A percentile compares a stretch with the other conserved stretches of the same genome.
Evolutionary conservation across 495 filamentous ascomycete genomes (phyloP).

Genomic region (Aspergillus cavernicola): DNA sequence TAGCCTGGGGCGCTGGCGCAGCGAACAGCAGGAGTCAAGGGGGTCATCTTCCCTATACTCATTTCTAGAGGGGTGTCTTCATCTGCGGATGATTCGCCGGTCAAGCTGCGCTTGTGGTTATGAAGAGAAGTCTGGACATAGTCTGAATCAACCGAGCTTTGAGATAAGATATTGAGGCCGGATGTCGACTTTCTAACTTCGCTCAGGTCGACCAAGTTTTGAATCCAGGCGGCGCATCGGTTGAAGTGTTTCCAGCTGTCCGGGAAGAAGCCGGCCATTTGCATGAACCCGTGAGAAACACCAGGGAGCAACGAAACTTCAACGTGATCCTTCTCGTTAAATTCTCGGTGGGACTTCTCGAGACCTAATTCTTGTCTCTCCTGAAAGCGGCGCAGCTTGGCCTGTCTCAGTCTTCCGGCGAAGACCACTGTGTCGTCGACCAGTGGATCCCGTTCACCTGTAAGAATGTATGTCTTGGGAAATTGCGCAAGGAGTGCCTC

Average conservation of each 20-base stretch:
- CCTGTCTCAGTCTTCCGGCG: conserved; percentile 77
- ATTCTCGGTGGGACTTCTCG: conserved; percentile 46
- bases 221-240: conserved; percentile 72
- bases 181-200: conserved; percentile 36
- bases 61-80: conserved; percentile 83
- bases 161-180: conserved; percentile 5
- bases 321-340: conserved; percentile 72
- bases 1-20: neutral
- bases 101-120: conserved; percentile 38
- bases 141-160: neutral
- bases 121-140: neutral
- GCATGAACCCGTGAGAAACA: conserved; percentile 86
- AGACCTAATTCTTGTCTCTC: conserved; percentile 62
- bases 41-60: conserved; percentile 45
- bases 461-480: conserved; percentile 89
- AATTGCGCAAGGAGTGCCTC: conserved; percentile 76
- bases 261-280: conserved; percentile 82
- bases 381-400: conserved; percentile 66
- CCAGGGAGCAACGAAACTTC: conserved; percentile 83
- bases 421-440: conserved; percentile 98
- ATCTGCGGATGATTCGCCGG: conserved; percentile 67
- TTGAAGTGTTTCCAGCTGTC: conserved; percentile 81
- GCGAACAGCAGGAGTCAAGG: conserved; percentile 18
- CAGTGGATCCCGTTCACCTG: conserved; percentile 90
- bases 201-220: conserved; percentile 57